These are phyloP conservation scores for Cutaneotrichosporon arboriforme DNA, from an alignment of 1,284 basidiomycete genomes.

Conservation along the genomic window DNA sequence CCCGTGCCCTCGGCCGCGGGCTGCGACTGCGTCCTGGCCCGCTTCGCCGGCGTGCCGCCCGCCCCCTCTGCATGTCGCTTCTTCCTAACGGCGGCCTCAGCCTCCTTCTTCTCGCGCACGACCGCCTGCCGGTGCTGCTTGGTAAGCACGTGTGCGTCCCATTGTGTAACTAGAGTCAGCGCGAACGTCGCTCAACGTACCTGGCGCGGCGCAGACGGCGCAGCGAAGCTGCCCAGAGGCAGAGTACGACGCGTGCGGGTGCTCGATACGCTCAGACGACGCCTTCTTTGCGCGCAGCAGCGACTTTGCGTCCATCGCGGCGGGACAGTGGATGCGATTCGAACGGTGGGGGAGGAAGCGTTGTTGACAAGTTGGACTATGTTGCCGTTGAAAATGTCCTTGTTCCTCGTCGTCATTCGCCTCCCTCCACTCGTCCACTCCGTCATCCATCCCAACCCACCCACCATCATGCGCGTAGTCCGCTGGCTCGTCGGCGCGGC, in stretches of 20 bases:
- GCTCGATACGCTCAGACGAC: slow-evolving; percentile 29
- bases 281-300: slow-evolving; percentile 48
- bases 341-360: neutral
- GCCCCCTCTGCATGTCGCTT: slow-evolving; percentile 11
- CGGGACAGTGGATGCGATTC: neutral
- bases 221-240: slow-evolving; percentile 41
- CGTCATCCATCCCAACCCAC: neutral
- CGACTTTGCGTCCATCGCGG: slow-evolving; percentile 38
- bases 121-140: slow-evolving; percentile 47
- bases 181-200: slow-evolving; percentile 22
- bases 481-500: neutral
- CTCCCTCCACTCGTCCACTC: neutral
- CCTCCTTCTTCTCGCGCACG: slow-evolving; percentile 36
- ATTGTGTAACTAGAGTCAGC: slow-evolving; percentile 40
- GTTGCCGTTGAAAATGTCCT: no score
- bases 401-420: no score
- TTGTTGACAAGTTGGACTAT: neutral
- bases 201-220: slow-evolving; percentile 45
- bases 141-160: slow-evolving; percentile 47
- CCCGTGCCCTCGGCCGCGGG: slow-evolving; percentile 19
- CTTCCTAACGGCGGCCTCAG: slow-evolving; percentile 22
- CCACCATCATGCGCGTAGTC: neutral
- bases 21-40: no score
- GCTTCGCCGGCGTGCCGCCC: slow-evolving; percentile 20
- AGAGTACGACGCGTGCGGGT: slow-evolving; percentile 42